Evolutionary conservation across 2,329 filamentous ascomycete genomes (phyloP).

Genomic region (Zymoseptoria tritici): DNA sequence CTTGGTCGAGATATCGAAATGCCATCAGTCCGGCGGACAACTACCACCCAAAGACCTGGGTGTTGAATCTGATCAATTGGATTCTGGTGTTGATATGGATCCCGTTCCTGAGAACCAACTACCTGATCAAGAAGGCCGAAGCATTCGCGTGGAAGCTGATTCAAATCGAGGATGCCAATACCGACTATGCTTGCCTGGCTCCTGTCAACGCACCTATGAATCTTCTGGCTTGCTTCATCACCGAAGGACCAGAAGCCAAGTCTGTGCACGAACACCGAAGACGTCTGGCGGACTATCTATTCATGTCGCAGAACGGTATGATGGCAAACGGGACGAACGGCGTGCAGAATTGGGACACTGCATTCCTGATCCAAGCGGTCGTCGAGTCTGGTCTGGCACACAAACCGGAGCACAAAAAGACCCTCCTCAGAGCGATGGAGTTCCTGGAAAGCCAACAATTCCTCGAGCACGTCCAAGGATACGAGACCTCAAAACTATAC

Average conservation of each 20-base stretch:
- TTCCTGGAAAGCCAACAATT: slow-evolving; percentile 93
- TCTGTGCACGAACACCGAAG: slow-evolving; percentile 72
- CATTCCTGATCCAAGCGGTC: slow-evolving; percentile 78
- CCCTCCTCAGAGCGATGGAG: slow-evolving; percentile 72
- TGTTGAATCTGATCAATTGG: slow-evolving; percentile 74
- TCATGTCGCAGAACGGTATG: slow-evolving; percentile 90
- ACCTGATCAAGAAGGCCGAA: slow-evolving; percentile 64
- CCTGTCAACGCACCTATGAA: slow-evolving; percentile 91
- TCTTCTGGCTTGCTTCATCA: slow-evolving; percentile 74
- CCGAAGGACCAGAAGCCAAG: slow-evolving; percentile 67
- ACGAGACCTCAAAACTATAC: slow-evolving; percentile 52
- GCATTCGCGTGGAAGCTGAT: slow-evolving; percentile 76
- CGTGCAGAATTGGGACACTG: slow-evolving; percentile 96
- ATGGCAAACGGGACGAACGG: slow-evolving; percentile 93
- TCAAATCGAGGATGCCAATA: slow-evolving; percentile 88
- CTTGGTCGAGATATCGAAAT: slow-evolving; percentile 73
- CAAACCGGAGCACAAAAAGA: slow-evolving; percentile 68
- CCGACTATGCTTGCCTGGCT: slow-evolving; percentile 75
- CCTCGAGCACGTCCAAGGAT: slow-evolving; percentile 69
- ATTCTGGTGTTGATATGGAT: slow-evolving; percentile 71
- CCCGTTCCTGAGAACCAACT: slow-evolving; percentile 63
- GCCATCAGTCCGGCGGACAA: slow-evolving; percentile 74
- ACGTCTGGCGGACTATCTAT: slow-evolving; percentile 76
- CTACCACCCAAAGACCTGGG: slow-evolving; percentile 83
- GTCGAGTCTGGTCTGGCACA: slow-evolving; percentile 71